A percentile compares a stretch with the other conserved stretches of the same genome.
phyloP scores from a whole-genome alignment of 1,139 yeast genomes.

The Nakaseomyces nivariensis region DNA sequence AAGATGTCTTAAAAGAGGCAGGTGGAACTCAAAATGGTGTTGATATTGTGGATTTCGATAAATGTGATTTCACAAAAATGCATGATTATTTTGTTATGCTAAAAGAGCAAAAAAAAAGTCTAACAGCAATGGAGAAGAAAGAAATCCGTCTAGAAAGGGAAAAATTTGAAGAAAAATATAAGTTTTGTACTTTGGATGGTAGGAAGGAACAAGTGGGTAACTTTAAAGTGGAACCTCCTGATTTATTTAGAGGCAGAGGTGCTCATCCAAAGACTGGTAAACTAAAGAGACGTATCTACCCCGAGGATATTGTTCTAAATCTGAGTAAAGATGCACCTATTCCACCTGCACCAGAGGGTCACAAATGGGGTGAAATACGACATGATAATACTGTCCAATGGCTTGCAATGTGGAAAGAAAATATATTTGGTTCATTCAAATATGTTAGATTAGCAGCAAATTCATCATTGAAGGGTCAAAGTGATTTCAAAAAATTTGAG shows the following conservation, averaged over 20 bases:
- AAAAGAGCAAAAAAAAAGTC: constrained; percentile 61
- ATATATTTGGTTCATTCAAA: constrained; percentile 71
- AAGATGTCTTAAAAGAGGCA: constrained; percentile 52
- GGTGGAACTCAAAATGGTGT: constrained; percentile 48
- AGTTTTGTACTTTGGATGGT: constrained; percentile 74
- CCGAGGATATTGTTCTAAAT: constrained; percentile 83
- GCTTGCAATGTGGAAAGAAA: constrained; percentile 97
- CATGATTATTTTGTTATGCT: constrained; percentile 58
- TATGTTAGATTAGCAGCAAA: constrained; percentile 89
- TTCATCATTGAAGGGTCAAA: constrained; percentile 83
- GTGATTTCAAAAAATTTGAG: constrained; percentile 86
- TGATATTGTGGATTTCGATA: constrained; percentile 48
- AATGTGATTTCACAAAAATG: constrained; percentile 74
- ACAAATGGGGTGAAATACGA: constrained; percentile 78
- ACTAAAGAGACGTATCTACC: constrained; percentile 68
- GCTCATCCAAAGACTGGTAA: constrained; percentile 95
- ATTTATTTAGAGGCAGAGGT: constrained; percentile 91
- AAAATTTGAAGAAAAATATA: constrained; percentile 66
- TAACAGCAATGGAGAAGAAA: constrained; percentile 67
- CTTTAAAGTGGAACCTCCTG: constrained; percentile 93
- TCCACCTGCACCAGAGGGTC: constrained; percentile 83
- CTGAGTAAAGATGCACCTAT: constrained; percentile 61
- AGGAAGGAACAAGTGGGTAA: constrained; percentile 89
- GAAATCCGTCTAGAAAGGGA: constrained; percentile 63
- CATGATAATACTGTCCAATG: constrained; percentile 90